Percentiles rank a stretch among this genome's conserved stretches.
These are phyloP conservation scores for Tetrapisispora fleetii DNA, from an alignment of 805 yeast species.

Conservation along the genomic window DNA sequence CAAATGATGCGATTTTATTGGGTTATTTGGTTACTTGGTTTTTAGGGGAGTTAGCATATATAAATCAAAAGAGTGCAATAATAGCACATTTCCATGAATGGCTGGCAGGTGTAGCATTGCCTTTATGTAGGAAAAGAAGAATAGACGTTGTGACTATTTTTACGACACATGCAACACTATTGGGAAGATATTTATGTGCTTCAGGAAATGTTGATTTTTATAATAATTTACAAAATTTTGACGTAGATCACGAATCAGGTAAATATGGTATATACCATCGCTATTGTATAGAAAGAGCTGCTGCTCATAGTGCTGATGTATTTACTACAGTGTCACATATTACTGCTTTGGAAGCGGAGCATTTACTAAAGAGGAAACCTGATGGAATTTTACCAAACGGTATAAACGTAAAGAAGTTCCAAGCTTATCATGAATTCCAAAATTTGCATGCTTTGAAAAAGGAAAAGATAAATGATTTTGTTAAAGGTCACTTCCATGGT, in stretches of 20 bases:
- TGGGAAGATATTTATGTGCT: slow-evolving; percentile 93
- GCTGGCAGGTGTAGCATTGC: slow-evolving; percentile 95
- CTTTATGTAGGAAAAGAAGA: slow-evolving; percentile 81
- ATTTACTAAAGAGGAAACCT: slow-evolving; percentile 86
- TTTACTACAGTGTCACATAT: slow-evolving; percentile 96
- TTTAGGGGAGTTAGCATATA: slow-evolving; percentile 78
- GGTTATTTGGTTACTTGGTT: slow-evolving; percentile 97
- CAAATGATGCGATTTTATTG: slow-evolving; percentile 83
- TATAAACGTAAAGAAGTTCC: slow-evolving; percentile 86
- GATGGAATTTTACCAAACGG: slow-evolving; percentile 98
- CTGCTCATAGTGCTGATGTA: slow-evolving; percentile 92
- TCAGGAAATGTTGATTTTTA: slow-evolving; percentile 95
- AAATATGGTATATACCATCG: slow-evolving; percentile 95
- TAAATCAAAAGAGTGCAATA: slow-evolving; percentile 79
- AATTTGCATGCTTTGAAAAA: slow-evolving; percentile 87
- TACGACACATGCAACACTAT: slow-evolving; percentile 93
- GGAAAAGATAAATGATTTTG: slow-evolving; percentile 86
- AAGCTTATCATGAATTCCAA: slow-evolving; percentile 96
- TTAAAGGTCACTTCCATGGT: slow-evolving; percentile 96
- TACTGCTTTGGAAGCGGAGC: slow-evolving; percentile 91
- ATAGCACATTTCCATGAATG: slow-evolving; percentile 95
- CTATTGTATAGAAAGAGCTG: slow-evolving; percentile 92
- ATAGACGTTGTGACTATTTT: slow-evolving; percentile 91
- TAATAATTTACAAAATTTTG: slow-evolving; percentile 80
- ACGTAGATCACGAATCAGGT: slow-evolving; percentile 97